phyloP scores from a whole-genome alignment of 768 basidiomycete species.

The Austroboletus festivus region DNA sequence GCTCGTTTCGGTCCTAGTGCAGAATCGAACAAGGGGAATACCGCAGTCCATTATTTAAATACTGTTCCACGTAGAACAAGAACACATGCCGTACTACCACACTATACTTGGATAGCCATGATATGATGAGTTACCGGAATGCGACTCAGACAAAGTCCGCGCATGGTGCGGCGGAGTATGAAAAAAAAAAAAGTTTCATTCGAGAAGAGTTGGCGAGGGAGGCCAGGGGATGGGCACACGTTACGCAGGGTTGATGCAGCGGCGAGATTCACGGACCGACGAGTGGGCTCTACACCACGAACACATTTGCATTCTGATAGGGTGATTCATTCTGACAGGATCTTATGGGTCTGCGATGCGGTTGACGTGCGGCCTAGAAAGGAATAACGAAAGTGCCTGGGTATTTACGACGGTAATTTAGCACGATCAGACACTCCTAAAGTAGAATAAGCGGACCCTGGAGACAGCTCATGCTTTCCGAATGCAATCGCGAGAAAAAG shows the following conservation, averaged over 20 bases:
- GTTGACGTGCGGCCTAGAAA: constrained; percentile 12
- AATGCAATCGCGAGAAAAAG: constrained; percentile 27
- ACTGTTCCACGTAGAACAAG: constrained; percentile 7
- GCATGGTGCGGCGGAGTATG: constrained; percentile 9
- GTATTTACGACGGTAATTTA: constrained; percentile 24
- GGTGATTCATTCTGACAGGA: constrained; percentile 20
- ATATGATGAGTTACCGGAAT: constrained; percentile 5
- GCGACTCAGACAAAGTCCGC: constrained; percentile 15
- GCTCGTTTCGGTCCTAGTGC: constrained; percentile 11
- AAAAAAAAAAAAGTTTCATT: constrained; percentile 19
- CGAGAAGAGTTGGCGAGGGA: neutral
- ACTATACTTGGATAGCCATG: constrained; percentile 8
- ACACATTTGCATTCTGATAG: constrained; percentile 28
- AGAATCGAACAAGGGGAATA: constrained; percentile 5
- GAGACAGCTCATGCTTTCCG: constrained; percentile 25
- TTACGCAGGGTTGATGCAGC: constrained; percentile 19
- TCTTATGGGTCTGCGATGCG: constrained; percentile 2
- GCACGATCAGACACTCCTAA: constrained; percentile 23
- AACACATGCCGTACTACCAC: constrained; percentile 3
- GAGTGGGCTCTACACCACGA: constrained; percentile 18
- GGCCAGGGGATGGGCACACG: constrained; percentile 12
- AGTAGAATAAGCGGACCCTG: constrained; percentile 31
- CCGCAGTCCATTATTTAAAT: neutral
- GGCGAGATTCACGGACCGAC: constrained; percentile 22
- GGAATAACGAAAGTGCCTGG: constrained; percentile 25